Conservation (phyloP, 495 filamentous ascomycete species). For the Viridothelium virens region DNA sequence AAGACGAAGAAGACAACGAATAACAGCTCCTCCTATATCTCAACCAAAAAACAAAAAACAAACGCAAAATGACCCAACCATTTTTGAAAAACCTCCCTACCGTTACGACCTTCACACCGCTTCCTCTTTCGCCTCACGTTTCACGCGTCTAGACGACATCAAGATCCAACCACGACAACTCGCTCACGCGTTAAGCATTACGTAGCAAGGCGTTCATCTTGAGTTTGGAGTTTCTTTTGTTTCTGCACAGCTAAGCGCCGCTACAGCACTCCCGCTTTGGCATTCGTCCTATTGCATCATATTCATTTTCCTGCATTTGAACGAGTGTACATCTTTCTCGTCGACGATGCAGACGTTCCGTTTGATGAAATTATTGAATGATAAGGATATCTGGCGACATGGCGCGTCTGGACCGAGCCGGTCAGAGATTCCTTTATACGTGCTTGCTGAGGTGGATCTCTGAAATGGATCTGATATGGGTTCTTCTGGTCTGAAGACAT, state of each 20-base stretch:
- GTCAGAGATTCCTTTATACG: neutral
- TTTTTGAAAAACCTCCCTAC: neutral
- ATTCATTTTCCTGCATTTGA: neutral
- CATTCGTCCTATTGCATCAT: neutral
- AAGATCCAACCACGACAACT: slow-evolving; percentile 7
- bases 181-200: slow-evolving; percentile 6
- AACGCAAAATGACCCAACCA: neutral
- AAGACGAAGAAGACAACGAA: slow-evolving; percentile 31
- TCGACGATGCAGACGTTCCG: neutral
- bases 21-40: neutral
- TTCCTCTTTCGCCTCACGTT: neutral
- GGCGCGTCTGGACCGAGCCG: slow-evolving; percentile 6
- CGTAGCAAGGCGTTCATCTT: slow-evolving; percentile 4
- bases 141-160: neutral
- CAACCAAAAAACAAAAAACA: neutral
- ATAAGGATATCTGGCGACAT: slow-evolving; percentile 3
- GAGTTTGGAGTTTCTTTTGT: slow-evolving; percentile 3
- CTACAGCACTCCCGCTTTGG: neutral
- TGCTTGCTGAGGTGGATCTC: neutral
- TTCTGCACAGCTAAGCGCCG: slow-evolving; percentile 1
- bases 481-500: neutral
- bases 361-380: neutral
- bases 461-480: neutral
- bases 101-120: neutral
- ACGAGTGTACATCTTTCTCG: neutral